phyloP scores from a whole-genome alignment of 2,329 filamentous ascomycete species.

The Colletotrichum lentis region DNA sequence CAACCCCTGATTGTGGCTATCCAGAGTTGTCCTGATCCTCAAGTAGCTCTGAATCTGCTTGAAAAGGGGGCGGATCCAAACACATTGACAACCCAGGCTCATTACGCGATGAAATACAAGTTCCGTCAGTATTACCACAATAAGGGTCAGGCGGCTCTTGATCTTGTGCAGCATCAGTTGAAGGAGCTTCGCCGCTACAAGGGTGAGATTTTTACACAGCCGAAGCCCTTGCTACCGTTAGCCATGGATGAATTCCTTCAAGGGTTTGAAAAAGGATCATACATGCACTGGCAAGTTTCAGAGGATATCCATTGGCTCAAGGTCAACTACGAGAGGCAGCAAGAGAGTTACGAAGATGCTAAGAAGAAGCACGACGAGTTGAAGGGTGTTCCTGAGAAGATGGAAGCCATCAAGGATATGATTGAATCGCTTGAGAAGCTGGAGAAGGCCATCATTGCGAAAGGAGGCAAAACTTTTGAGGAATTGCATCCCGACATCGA shows the following conservation, averaged over 20 bases:
- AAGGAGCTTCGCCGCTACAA: slow-evolving; percentile 57
- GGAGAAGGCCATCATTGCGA: slow-evolving; percentile 61
- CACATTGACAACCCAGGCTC: slow-evolving; percentile 56
- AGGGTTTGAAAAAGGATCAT: slow-evolving; percentile 62
- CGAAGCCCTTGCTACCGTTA: slow-evolving; percentile 44
- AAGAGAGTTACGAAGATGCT: slow-evolving; percentile 43
- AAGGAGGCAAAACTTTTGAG: slow-evolving; percentile 71
- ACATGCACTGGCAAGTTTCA: slow-evolving; percentile 64
- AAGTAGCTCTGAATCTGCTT: slow-evolving; percentile 66
- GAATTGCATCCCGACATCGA: slow-evolving; percentile 68
- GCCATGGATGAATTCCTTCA: slow-evolving; percentile 63
- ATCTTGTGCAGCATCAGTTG: slow-evolving; percentile 65
- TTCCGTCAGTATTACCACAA: slow-evolving; percentile 47
- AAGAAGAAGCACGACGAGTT: slow-evolving; percentile 36
- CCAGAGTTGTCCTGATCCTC: slow-evolving; percentile 53
- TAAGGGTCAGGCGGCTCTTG: slow-evolving; percentile 63
- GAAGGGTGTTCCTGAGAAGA: slow-evolving; percentile 59
- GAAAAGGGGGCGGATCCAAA: slow-evolving; percentile 72
- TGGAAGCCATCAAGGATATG: slow-evolving; percentile 59
- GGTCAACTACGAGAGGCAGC: slow-evolving; percentile 48
- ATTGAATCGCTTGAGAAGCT: slow-evolving; percentile 63
- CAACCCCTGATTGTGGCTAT: slow-evolving; percentile 75
- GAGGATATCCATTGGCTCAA: slow-evolving; percentile 49
- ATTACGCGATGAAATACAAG: slow-evolving; percentile 48
- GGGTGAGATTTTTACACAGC: slow-evolving; percentile 42